Conservation (phyloP, 176 grass and related monocot genomes). For the Miscanthus lutarioriparius region DNA sequence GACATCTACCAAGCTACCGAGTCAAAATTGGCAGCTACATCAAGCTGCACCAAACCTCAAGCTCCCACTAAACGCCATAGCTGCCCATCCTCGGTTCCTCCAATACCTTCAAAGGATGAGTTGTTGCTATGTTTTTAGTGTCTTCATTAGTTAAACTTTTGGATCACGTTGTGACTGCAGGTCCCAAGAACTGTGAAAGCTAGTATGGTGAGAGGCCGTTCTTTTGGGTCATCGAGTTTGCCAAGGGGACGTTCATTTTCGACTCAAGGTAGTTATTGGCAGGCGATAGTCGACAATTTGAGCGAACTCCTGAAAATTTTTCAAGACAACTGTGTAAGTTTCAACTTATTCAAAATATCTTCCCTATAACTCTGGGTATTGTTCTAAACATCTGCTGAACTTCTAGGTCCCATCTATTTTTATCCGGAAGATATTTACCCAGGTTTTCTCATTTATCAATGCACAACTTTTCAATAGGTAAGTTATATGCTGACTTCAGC, state of each 20-base stretch:
- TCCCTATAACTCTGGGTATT: conserved; percentile 2
- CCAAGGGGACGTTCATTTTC: conserved; percentile 64
- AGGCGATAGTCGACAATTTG: conserved; percentile 65
- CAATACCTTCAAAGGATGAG: neutral
- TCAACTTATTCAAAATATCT: conserved; percentile 17
- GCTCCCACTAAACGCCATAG: neutral
- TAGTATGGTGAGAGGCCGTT: conserved; percentile 76
- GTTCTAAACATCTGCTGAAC: conserved; percentile 38
- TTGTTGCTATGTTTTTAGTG: neutral
- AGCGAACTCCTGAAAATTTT: conserved; percentile 64
- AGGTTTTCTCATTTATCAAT: conserved; percentile 97
- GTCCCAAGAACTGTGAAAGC: conserved; percentile 79
- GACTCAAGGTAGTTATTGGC: conserved; percentile 79
- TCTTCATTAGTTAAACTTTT: conserved; percentile 23
- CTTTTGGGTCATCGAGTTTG: conserved; percentile 65
- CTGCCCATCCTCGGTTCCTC: neutral
- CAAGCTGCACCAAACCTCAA: neutral
- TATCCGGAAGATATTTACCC: conserved; percentile 79
- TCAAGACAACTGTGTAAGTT: conserved; percentile 82
- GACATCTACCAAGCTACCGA: neutral
- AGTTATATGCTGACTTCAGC: conserved; percentile 35
- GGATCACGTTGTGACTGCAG: conserved; percentile 43
- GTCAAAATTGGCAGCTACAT: neutral
- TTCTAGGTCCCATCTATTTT: conserved; percentile 81
- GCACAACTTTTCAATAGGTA: conserved; percentile 97